Evolutionary conservation across 352 stramenopile genomes (phyloP).

Genomic region (Aphanomyces stellatus): DNA sequence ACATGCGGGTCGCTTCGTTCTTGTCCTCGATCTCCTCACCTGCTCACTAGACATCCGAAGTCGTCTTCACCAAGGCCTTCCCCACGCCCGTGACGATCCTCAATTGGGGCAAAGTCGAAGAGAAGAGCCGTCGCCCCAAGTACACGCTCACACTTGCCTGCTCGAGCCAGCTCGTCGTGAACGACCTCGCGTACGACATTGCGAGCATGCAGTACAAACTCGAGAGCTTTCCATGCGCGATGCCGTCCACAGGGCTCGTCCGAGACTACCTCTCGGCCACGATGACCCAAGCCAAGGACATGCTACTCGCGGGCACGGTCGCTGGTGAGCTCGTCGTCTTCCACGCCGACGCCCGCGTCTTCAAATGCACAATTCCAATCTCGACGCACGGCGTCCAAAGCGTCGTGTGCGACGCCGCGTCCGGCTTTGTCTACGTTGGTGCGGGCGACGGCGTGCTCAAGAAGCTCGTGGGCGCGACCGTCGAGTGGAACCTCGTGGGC

Average conservation of each 20-base stretch:
- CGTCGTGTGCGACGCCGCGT: slow-evolving; percentile 47
- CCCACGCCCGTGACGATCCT: slow-evolving; percentile 50
- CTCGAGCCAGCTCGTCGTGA: slow-evolving; percentile 51
- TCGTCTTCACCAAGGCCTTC: slow-evolving; percentile 62
- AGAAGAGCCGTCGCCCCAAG: slow-evolving; percentile 58
- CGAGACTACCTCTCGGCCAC: slow-evolving; percentile 55
- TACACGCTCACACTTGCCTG: slow-evolving; percentile 59
- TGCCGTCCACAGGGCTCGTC: slow-evolving; percentile 65
- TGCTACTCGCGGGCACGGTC: slow-evolving; percentile 52
- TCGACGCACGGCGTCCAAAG: slow-evolving; percentile 71
- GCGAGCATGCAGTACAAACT: slow-evolving; percentile 70
- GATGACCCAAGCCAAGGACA: slow-evolving; percentile 43
- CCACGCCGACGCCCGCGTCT: slow-evolving; percentile 52
- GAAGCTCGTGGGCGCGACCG: slow-evolving; percentile 64
- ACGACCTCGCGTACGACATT: slow-evolving; percentile 65
- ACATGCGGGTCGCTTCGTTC: slow-evolving; percentile 40
- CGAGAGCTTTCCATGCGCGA: slow-evolving; percentile 48
- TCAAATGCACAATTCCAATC: slow-evolving; percentile 51
- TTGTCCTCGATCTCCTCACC: background rate
- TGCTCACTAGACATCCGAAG: slow-evolving; percentile 43
- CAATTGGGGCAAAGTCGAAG: slow-evolving; percentile 57
- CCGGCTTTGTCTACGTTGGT: slow-evolving; percentile 66
- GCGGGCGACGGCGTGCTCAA: slow-evolving; percentile 81
- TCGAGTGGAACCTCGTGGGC: slow-evolving; percentile 72
- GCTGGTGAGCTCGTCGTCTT: slow-evolving; percentile 84